phyloP scores from a whole-genome alignment of 2,329 filamentous ascomycete species.

The Neoarthrinium moseri region DNA sequence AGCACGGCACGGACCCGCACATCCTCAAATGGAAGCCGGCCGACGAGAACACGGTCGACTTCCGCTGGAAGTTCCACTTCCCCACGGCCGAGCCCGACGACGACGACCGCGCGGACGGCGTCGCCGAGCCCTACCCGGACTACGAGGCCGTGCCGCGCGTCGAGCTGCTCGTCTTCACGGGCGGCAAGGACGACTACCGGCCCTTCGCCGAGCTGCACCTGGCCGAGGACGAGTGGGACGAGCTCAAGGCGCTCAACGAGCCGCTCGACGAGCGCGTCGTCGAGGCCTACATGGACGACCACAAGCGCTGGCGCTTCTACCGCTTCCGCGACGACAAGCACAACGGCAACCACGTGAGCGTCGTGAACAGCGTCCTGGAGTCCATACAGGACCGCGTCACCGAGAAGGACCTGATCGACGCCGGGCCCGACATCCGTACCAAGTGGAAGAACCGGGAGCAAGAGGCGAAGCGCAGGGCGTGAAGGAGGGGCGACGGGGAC shows the following conservation, averaged over 20 bases:
- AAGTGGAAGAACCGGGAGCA: conserved; percentile 70
- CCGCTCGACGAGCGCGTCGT: conserved; percentile 85
- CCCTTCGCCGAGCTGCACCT: conserved; percentile 68
- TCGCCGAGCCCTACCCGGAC: conserved; percentile 65
- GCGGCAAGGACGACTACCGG: conserved; percentile 58
- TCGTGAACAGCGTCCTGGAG: conserved; percentile 81
- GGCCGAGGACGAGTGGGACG: conserved; percentile 78
- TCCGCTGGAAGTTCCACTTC: conserved; percentile 77
- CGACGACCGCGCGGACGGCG: conserved; percentile 64
- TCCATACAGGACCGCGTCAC: conserved; percentile 86
- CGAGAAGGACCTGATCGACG: conserved; percentile 73
- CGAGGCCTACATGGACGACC: conserved; percentile 80
- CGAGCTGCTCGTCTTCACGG: conserved; percentile 69
- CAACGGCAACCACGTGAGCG: conserved; percentile 84
- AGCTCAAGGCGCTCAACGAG: conserved; percentile 69
- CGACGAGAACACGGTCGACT: conserved; percentile 93
- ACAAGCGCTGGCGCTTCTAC: conserved; percentile 79
- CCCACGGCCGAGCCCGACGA: conserved; percentile 67
- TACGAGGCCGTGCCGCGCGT: conserved; percentile 78
- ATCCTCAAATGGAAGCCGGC: conserved; percentile 99
- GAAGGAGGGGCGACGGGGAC: too few species aligned
- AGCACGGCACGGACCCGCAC: conserved; percentile 85
- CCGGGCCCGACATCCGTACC: conserved; percentile 69
- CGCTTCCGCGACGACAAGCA: conserved; percentile 91
- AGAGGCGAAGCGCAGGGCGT: not conserved